These are phyloP conservation scores for bread wheat (Triticum aestivum) DNA, from an alignment of 176 grass and related monocot genomes.

Conservation along the genomic window DNA sequence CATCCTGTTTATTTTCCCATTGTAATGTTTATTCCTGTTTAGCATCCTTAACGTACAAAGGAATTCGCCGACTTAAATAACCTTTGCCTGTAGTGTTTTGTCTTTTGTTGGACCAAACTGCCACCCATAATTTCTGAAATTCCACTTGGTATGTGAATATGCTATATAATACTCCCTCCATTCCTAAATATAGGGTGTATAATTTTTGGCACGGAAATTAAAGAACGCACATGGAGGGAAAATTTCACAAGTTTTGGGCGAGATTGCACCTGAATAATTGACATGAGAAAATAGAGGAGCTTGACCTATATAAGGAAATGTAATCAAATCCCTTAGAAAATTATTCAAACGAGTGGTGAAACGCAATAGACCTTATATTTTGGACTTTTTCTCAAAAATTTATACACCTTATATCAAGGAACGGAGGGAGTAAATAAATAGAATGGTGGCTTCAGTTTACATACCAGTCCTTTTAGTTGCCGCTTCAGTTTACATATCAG, in stretches of 20 bases:
- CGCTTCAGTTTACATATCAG: background rate
- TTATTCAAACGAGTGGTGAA: too few species aligned
- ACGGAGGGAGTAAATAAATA: background rate
- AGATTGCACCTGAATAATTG: too few species aligned
- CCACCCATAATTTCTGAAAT: background rate
- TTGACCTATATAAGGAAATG: too few species aligned
- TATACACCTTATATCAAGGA: too few species aligned
- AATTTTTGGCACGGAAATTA: too few species aligned
- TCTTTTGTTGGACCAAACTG: background rate
- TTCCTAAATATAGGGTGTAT: too few species aligned
- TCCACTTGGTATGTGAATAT: background rate
- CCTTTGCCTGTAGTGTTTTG: background rate
- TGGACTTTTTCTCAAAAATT: too few species aligned
- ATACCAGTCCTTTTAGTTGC: background rate
- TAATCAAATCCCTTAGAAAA: too few species aligned
- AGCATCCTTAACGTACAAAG: background rate
- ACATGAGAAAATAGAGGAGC: too few species aligned
- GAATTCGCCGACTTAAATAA: background rate
- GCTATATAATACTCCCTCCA: background rate
- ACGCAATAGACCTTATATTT: too few species aligned
- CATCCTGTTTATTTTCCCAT: background rate
- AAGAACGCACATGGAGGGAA: too few species aligned
- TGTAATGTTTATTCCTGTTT: background rate
- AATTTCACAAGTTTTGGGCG: too few species aligned
- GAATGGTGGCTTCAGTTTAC: background rate